phyloP scores from a whole-genome alignment of 2,329 filamentous ascomycete genomes.

The Pestalotiopsis fici region DNA sequence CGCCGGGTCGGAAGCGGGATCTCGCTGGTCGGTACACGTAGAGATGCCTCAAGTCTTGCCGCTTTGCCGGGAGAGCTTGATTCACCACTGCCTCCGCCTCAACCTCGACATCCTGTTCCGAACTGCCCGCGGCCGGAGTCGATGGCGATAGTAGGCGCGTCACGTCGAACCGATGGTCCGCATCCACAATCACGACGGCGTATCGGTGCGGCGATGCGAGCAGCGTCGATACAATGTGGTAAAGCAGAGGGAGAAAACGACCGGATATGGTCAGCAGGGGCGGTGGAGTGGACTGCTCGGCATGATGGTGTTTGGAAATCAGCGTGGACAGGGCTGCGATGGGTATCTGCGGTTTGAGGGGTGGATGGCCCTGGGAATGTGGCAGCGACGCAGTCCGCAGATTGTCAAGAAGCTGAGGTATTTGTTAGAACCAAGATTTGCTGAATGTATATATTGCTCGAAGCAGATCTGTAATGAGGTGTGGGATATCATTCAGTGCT shows the following conservation, averaged over 20 bases:
- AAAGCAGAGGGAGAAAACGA: conserved; percentile 55
- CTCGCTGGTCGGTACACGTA: conserved; percentile 48
- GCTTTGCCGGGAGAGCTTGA: conserved; percentile 18
- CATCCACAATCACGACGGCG: conserved; percentile 55
- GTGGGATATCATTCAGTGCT: not conserved
- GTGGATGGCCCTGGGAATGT: conserved; percentile 7
- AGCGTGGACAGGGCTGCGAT: conserved; percentile 49
- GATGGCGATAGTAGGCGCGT: conserved; percentile 41
- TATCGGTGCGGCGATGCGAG: conserved; percentile 48
- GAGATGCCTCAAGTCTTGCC: conserved; percentile 47
- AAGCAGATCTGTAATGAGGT: not conserved
- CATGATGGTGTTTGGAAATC: conserved; percentile 45
- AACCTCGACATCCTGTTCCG: no score
- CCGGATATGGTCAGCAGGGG: conserved; percentile 50
- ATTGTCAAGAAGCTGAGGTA: not conserved
- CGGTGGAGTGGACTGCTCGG: conserved; percentile 43
- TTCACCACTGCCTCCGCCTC: conserved; percentile 7
- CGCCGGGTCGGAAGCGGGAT: conserved; percentile 13
- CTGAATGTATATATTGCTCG: not conserved
- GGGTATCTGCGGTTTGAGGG: conserved; percentile 26
- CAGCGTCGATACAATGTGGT: conserved; percentile 54
- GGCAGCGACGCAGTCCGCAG: not conserved
- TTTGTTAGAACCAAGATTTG: not conserved
- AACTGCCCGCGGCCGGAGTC: no score
- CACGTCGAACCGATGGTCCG: conserved; percentile 56